Evolutionary conservation across 139 green algal genomes (phyloP).

Genomic region (Coelastrella sp.): DNA sequence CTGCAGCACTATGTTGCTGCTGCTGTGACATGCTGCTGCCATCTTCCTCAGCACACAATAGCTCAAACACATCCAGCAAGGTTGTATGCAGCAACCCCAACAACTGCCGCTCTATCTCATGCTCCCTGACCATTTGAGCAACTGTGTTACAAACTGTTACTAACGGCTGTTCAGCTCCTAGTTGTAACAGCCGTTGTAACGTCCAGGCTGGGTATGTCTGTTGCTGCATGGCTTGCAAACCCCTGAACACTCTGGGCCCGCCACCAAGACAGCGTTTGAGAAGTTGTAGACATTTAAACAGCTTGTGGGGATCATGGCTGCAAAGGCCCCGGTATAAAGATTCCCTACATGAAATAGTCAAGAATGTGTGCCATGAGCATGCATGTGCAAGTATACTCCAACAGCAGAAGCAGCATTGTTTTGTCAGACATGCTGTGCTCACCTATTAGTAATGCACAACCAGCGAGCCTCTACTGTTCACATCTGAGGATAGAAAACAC

Average conservation of each 20-base stretch:
- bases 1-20: neutral
- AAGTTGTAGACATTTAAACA: constrained; percentile 14
- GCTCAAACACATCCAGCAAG: constrained; percentile 20
- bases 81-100: constrained; percentile 24
- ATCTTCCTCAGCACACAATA: neutral
- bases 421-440: neutral
- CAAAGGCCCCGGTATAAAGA: neutral
- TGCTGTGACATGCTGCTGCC: neutral
- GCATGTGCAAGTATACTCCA: no score
- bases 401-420: constrained; percentile 9
- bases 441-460: neutral
- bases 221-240: neutral
- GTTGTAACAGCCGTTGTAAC: neutral
- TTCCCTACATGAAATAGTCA: neutral
- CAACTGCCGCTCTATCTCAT: constrained; percentile 15
- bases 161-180: neutral
- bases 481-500: no score
- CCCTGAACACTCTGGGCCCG: neutral
- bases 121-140: neutral
- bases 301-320: constrained; percentile 6
- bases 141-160: constrained; percentile 27
- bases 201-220: neutral
- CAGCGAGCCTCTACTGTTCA: no score
- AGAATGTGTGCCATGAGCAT: constrained; percentile 17
- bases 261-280: constrained; percentile 26